phyloP scores from a whole-genome alignment of 192 early-diverging fungal genomes.

The Backusella circina region DNA sequence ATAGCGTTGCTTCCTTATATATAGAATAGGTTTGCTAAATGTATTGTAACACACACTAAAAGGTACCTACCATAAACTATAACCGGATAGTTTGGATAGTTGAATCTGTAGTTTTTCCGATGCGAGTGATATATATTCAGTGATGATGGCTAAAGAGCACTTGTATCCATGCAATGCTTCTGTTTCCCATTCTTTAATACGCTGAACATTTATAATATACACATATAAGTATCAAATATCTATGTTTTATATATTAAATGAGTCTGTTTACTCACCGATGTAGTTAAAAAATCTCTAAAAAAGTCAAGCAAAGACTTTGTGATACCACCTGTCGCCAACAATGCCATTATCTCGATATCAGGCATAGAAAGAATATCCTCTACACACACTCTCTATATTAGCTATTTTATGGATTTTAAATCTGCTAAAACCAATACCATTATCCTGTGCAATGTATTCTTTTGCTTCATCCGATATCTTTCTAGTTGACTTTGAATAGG shows the following conservation, averaged over 20 bases:
- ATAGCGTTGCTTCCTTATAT: not conserved
- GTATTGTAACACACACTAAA: not conserved
- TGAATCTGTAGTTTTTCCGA: not conserved
- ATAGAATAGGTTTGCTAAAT: not conserved
- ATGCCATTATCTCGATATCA: not conserved
- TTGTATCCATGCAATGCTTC: not conserved
- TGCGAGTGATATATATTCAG: not conserved
- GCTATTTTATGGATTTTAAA: not conserved
- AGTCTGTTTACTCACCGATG: not conserved
- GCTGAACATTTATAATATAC: not conserved
- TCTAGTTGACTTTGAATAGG: not conserved
- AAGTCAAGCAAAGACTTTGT: not conserved
- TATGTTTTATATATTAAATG: not conserved
- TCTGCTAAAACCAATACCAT: not conserved
- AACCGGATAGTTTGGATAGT: not conserved
- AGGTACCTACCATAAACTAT: not conserved
- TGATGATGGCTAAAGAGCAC: not conserved
- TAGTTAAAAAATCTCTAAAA: not conserved
- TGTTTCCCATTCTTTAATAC: not conserved
- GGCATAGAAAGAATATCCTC: slow-evolving; percentile 1
- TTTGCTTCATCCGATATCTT: not conserved
- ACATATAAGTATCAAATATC: not conserved
- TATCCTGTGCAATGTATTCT: not conserved
- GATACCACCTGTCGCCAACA: not conserved
- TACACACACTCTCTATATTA: not conserved